Conservation (phyloP, 1,284 basidiomycete genomes). For the Cryptococcus jaspeensis region DNA sequence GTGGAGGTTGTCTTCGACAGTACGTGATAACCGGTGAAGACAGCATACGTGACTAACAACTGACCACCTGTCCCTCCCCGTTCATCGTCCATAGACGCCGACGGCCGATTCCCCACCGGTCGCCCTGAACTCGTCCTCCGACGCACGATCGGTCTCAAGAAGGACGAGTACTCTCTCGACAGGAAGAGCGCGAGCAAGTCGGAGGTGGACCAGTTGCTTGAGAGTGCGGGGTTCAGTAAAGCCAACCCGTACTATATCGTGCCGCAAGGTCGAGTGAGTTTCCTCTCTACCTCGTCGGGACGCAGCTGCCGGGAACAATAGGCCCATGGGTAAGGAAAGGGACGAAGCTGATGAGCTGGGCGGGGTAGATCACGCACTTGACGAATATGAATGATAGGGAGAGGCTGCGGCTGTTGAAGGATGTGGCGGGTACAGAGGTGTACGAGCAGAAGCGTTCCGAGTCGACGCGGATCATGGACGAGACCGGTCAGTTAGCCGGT, state of each 20-base stretch:
- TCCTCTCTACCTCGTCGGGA: slow-evolving; percentile 1
- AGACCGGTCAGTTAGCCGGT: slow-evolving; percentile 63
- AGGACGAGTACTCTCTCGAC: slow-evolving; percentile 97
- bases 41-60: neutral
- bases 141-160: slow-evolving; percentile 94
- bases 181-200: slow-evolving; percentile 88
- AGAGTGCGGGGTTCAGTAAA: slow-evolving; percentile 94
- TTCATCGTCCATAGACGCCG: slow-evolving; percentile 48
- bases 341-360: slow-evolving; percentile 13
- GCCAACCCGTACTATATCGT: slow-evolving; percentile 99
- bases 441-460: slow-evolving; percentile 94
- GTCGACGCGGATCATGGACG: slow-evolving; percentile 91
- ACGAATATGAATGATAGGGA: slow-evolving; percentile 98
- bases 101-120: slow-evolving; percentile 86
- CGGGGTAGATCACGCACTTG: slow-evolving; percentile 81
- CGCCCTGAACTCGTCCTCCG: slow-evolving; percentile 80
- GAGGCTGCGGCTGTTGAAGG: slow-evolving; percentile 87
- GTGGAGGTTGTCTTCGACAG: slow-evolving; percentile 85
- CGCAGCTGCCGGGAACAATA: too few species aligned
- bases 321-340: neutral
- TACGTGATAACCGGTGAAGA: slow-evolving; percentile 14
- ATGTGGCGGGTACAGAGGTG: slow-evolving; percentile 97
- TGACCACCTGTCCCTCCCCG: neutral
- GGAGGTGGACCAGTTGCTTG: slow-evolving; percentile 93
- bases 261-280: slow-evolving; percentile 85